A percentile compares a stretch with the other conserved stretches of the same genome.
phyloP scores from a whole-genome alignment of 2,329 filamentous ascomycete species.

The Alternaria tenuissima region DNA sequence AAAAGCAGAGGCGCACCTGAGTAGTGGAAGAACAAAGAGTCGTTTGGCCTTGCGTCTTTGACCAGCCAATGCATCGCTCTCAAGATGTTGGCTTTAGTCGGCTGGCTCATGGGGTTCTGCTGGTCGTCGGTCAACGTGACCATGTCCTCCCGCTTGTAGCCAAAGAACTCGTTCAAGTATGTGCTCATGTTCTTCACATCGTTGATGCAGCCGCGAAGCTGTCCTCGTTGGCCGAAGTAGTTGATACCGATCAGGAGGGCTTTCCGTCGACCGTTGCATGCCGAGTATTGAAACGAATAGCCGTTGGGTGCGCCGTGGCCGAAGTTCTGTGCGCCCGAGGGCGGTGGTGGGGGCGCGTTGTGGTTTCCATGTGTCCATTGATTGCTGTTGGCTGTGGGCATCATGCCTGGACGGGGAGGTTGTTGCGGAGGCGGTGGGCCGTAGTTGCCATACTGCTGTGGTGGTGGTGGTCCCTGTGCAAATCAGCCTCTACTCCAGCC shows the following conservation, averaged over 20 bases:
- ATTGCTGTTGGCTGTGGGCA: slow-evolving; percentile 55
- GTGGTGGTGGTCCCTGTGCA: slow-evolving; percentile 10
- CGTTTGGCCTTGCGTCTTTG: slow-evolving; percentile 89
- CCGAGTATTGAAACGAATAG: slow-evolving; percentile 90
- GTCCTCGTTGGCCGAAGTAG: slow-evolving; percentile 91
- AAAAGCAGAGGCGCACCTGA: slow-evolving; percentile 70
- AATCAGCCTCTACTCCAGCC: neutral
- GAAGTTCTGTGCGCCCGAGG: slow-evolving; percentile 60
- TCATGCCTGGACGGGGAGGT: slow-evolving; percentile 58
- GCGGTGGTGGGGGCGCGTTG: slow-evolving; percentile 70
- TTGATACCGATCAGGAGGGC: slow-evolving; percentile 94
- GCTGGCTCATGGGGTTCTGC: slow-evolving; percentile 96
- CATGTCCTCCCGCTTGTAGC: slow-evolving; percentile 96
- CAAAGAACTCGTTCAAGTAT: slow-evolving; percentile 87
- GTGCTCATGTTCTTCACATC: slow-evolving; percentile 97
- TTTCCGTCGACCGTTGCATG: slow-evolving; percentile 87
- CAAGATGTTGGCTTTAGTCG: slow-evolving; percentile 93
- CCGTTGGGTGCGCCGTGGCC: slow-evolving; percentile 77
- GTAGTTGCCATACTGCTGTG: slow-evolving; percentile 23
- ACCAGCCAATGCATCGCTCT: slow-evolving; percentile 98
- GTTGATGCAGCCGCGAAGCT: slow-evolving; percentile 93
- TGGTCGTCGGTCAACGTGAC: slow-evolving; percentile 96
- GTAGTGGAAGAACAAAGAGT: slow-evolving; percentile 97
- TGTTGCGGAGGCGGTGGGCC: slow-evolving; percentile 35
- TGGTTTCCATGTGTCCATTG: slow-evolving; percentile 62